phyloP scores from a whole-genome alignment of 176 grass and related monocot genomes.

The Aechmea fasciata region DNA sequence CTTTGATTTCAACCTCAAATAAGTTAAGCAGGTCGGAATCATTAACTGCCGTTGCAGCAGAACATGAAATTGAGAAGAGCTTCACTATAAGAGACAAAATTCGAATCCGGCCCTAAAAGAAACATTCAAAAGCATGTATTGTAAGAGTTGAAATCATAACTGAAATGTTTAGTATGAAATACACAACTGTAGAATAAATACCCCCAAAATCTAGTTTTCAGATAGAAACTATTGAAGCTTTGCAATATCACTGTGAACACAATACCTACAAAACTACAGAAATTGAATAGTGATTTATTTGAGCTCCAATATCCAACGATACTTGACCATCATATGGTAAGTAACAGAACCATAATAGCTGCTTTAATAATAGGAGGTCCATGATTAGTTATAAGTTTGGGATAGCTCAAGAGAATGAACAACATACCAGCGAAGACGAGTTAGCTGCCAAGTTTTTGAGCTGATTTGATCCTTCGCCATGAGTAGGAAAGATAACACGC shows the following conservation, averaged over 20 bases:
- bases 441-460: slow-evolving; percentile 52
- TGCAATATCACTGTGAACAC: too few relatives aligned
- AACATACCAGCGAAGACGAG: slow-evolving; percentile 63
- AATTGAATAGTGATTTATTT: too few relatives aligned
- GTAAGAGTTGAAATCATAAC: neutral
- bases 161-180: neutral
- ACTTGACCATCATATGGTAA: too few relatives aligned
- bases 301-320: too few relatives aligned
- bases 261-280: too few relatives aligned
- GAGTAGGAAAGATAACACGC: slow-evolving; percentile 69
- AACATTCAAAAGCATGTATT: slow-evolving; percentile 6
- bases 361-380: neutral
- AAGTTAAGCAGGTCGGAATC: slow-evolving; percentile 66
- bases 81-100: slow-evolving; percentile 81
- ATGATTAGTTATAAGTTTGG: neutral
- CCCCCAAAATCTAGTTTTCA: too few relatives aligned
- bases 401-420: neutral
- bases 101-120: slow-evolving; percentile 54
- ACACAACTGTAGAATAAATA: slow-evolving; percentile 6
- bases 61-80: slow-evolving; percentile 60
- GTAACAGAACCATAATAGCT: neutral
- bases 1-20: slow-evolving; percentile 84
- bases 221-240: too few relatives aligned
- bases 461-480: slow-evolving; percentile 41
- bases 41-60: slow-evolving; percentile 46